These are phyloP conservation scores for Diaporthe citrichinensis DNA, from an alignment of 2,329 filamentous ascomycete genomes.

Conservation along the genomic window DNA sequence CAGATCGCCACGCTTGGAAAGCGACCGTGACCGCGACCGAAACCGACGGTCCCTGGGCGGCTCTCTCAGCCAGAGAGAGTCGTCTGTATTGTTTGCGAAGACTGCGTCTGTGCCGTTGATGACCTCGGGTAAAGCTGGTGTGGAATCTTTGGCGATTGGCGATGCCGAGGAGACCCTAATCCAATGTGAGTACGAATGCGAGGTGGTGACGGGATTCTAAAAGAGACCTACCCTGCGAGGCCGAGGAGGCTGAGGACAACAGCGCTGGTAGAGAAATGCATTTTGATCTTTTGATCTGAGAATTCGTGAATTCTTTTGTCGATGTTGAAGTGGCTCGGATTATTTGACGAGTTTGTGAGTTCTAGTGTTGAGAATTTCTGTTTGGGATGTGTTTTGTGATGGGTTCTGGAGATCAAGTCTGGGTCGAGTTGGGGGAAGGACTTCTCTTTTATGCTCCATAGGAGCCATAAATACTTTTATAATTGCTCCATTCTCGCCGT, in stretches of 20 bases:
- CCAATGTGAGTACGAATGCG: neutral
- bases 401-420: neutral
- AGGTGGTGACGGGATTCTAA: neutral
- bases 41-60: no score
- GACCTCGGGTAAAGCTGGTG: neutral
- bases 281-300: neutral
- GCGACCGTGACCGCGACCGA: no score
- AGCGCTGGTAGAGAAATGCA: neutral
- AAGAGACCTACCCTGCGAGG: neutral
- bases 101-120: neutral
- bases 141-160: neutral
- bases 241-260: neutral
- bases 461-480: rapidly evolving
- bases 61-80: no score
- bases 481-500: neutral
- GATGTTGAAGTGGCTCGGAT: neutral
- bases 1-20: neutral
- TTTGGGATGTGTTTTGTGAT: neutral
- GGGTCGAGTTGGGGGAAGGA: neutral
- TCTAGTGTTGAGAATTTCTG: neutral
- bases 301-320: neutral
- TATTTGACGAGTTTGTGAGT: neutral
- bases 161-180: neutral
- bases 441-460: neutral
- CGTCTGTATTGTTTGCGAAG: no score